Conservation (phyloP, 129 eudicot species). For the Ambrosia trifida region DNA sequence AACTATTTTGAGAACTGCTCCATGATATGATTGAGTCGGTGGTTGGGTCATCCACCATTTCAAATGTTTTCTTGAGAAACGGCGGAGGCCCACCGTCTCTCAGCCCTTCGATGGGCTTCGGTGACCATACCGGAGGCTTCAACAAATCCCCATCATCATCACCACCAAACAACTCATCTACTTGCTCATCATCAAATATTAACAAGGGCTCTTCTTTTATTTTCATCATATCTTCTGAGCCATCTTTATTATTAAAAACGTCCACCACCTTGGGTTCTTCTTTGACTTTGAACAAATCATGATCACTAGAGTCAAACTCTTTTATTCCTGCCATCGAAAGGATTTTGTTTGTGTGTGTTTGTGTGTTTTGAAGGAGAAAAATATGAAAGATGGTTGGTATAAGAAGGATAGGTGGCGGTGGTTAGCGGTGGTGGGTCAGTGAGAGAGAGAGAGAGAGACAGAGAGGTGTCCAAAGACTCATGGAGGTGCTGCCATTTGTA, state of each 20-base stretch:
- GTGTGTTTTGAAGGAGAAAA: slow-evolving; percentile 1
- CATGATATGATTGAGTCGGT: slow-evolving; percentile 83
- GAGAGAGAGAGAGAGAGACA: slow-evolving; percentile 27
- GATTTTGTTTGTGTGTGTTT: not conserved
- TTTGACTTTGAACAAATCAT: slow-evolving; percentile 34
- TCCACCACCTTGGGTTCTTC: slow-evolving; percentile 41
- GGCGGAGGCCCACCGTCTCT: slow-evolving; percentile 85
- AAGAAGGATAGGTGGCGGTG: slow-evolving; percentile 31
- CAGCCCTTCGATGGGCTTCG: slow-evolving; percentile 64
- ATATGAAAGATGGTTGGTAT: slow-evolving; percentile 15
- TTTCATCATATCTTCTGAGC: not conserved
- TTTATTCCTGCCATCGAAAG: slow-evolving; percentile 9
- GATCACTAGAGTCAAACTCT: not conserved
- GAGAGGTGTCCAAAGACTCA: slow-evolving; percentile 39
- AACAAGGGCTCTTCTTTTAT: slow-evolving; percentile 38
- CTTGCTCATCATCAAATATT: slow-evolving; percentile 23
- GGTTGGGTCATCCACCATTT: slow-evolving; percentile 79
- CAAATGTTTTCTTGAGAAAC: slow-evolving; percentile 76
- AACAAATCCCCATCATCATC: slow-evolving; percentile 22
- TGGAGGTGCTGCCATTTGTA: slow-evolving; percentile 49
- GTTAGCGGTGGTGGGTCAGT: slow-evolving; percentile 34
- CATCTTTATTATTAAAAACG: not conserved
- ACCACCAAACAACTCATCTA: slow-evolving; percentile 20
- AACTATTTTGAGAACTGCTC: slow-evolving; percentile 52
- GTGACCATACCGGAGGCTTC: slow-evolving; percentile 21